Evolutionary conservation across 495 filamentous ascomycete species (phyloP), one percentile per base, ranked within the genome.

Genomic region (Aspergillus conjunctus): DNA sequence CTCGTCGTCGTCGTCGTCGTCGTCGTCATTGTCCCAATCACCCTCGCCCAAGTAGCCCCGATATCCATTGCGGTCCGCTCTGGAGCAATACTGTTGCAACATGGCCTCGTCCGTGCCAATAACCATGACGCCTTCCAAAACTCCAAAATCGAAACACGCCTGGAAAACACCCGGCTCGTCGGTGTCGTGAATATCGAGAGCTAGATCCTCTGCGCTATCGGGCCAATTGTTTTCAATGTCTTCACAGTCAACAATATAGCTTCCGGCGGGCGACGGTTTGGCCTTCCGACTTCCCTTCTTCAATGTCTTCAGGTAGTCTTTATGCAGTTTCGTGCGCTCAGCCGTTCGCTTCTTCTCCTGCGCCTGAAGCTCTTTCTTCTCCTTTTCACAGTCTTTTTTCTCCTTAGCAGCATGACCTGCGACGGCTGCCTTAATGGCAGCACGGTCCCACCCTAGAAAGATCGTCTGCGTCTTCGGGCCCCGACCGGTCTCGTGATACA

Each of bases 101-200:
- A 20, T n/a, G 15, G 18, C 22, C 6, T 37, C 8, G 10, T 62
- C 53, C 17, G 21, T 37, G n/a, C 51, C 20, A 6, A 56, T 45
- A 33, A 62, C 10, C 45, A 62, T 62, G 14, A 52, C 53, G 22
- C 59, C 59, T 11, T 57, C 59, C 20, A 62, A 21, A 55, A 43
- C 17, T 17, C 51, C 59, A 18, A 61, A 61, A 31, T 61, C 31
- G 45, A 61, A 61, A 37, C 18, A 21, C 1, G 31, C 43, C 45
- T 61, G 30, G 18, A 55, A 56, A 18, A 50, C 43, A 34, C 43
- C 51, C 18, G 51, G 31, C 33, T 43, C 37, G 14, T 59, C 15
- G 11, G 56, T 59, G 12, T 59, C 56, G 21, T 59, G 48, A 10
- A 52, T 61, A 18, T 55, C 51, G 31, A 55, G 51, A 39, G 18